Evolutionary conservation across 495 filamentous ascomycete species (phyloP).

Genomic region (Neurospora sp.): DNA sequence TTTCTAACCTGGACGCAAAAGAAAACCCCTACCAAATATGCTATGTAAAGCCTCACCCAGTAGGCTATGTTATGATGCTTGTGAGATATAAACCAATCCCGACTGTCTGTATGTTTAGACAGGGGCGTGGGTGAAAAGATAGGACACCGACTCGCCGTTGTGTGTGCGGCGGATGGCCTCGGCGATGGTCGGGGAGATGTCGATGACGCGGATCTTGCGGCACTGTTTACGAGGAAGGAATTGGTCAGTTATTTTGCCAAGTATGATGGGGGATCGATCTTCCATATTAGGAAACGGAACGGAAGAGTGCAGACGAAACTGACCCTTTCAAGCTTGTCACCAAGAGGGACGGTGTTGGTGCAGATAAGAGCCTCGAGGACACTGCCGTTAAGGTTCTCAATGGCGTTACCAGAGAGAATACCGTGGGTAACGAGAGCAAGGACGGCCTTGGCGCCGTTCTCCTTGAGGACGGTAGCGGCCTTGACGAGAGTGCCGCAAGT

Average conservation of each 20-base stretch:
- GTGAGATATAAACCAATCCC: not conserved
- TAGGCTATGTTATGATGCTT: not conserved
- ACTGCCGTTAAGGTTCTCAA: constrained; percentile 80
- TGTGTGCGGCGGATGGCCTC: constrained; percentile 82
- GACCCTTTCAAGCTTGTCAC: constrained; percentile 51
- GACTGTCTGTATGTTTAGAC: constrained; percentile 20
- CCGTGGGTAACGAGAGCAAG: constrained; percentile 95
- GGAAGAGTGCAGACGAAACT: not conserved
- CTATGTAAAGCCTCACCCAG: not conserved
- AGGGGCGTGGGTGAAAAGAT: constrained; percentile 87
- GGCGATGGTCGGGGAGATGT: constrained; percentile 71
- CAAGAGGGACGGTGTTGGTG: constrained; percentile 92
- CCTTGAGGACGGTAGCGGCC: constrained; percentile 82
- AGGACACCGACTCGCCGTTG: constrained; percentile 76
- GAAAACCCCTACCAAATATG: not conserved
- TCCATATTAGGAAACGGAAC: not conserved
- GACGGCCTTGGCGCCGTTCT: constrained; percentile 77
- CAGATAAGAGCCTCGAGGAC: constrained; percentile 71
- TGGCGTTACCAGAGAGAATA: constrained; percentile 84
- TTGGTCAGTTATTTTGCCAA: not conserved
- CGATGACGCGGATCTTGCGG: constrained; percentile 75
- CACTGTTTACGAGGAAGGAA: constrained; percentile 32
- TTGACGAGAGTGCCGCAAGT: constrained; percentile 89
- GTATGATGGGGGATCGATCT: too few relatives aligned
- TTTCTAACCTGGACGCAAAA: not conserved